These are phyloP conservation scores for Clonostachys sp. DNA, from an alignment of 2,329 filamentous ascomycete genomes.

Conservation along the genomic window DNA sequence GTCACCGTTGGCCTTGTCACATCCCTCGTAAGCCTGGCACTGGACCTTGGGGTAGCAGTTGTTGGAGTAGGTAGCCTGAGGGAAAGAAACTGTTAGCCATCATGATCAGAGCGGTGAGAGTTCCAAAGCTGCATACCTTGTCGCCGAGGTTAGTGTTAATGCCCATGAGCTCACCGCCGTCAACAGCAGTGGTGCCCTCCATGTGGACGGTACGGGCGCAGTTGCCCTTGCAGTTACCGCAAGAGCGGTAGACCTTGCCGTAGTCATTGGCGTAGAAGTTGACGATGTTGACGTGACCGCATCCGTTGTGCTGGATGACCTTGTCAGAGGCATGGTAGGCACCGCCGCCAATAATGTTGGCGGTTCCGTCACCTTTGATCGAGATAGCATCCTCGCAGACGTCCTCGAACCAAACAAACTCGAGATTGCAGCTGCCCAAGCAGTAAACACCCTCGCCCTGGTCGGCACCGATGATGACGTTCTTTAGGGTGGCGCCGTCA, in stretches of 20 bases:
- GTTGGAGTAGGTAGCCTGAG: slow-evolving; percentile 18
- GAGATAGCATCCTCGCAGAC: slow-evolving; percentile 17
- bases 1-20: slow-evolving; percentile 17
- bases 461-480: slow-evolving; percentile 14
- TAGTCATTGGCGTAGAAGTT: slow-evolving; percentile 21
- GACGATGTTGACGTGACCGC: slow-evolving; percentile 24
- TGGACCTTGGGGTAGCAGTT: slow-evolving; percentile 18
- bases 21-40: slow-evolving; percentile 20
- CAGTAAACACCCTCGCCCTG: slow-evolving; percentile 19
- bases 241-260: slow-evolving; percentile 44
- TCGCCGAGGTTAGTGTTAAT: slow-evolving; percentile 32
- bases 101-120: rapidly evolving
- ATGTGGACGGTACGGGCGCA: slow-evolving; percentile 36
- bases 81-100: slow-evolving; percentile 2
- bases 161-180: slow-evolving; percentile 36
- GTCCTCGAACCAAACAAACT: slow-evolving; percentile 17
- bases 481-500: slow-evolving; percentile 10
- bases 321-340: slow-evolving; percentile 31
- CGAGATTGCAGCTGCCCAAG: slow-evolving; percentile 13
- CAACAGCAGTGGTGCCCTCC: slow-evolving; percentile 30
- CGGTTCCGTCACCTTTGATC: slow-evolving; percentile 8
- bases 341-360: slow-evolving; percentile 30
- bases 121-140: slow-evolving; percentile 6
- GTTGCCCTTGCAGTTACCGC: slow-evolving; percentile 28
- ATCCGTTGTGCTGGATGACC: slow-evolving; percentile 34